Conservation (phyloP, 73 alveolate species). For the Tetrahymena elliotti region DNA sequence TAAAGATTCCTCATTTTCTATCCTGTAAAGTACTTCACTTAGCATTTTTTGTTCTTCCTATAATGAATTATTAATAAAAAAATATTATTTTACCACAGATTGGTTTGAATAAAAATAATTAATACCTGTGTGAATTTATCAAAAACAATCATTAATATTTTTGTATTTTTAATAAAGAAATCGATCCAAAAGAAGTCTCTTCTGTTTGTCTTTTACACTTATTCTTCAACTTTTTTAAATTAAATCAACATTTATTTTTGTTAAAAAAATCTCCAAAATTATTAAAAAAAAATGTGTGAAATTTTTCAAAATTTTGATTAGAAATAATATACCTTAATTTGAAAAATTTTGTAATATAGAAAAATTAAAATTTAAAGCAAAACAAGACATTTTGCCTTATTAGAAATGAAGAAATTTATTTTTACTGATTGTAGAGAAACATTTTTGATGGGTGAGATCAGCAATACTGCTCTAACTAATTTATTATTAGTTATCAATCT, state of each 20-base stretch:
- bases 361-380: too few relatives aligned
- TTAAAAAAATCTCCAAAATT: background rate
- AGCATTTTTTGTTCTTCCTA: background rate
- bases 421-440: background rate
- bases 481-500: background rate
- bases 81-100: background rate
- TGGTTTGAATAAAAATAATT: background rate
- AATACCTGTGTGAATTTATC: background rate
- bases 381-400: too few relatives aligned
- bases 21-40: background rate
- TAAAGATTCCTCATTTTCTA: background rate
- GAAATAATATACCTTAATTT: too few relatives aligned
- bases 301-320: too few relatives aligned
- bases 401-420: background rate
- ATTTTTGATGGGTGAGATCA: background rate
- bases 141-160: background rate
- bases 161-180: background rate
- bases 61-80: background rate
- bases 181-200: background rate
- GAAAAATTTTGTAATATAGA: too few relatives aligned
- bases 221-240: background rate
- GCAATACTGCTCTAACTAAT: background rate
- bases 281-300: background rate
- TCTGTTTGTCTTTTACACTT: background rate
- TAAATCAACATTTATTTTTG: background rate